Conservation (phyloP, 495 filamentous ascomycete species). For the Cenococcum geophilum region DNA sequence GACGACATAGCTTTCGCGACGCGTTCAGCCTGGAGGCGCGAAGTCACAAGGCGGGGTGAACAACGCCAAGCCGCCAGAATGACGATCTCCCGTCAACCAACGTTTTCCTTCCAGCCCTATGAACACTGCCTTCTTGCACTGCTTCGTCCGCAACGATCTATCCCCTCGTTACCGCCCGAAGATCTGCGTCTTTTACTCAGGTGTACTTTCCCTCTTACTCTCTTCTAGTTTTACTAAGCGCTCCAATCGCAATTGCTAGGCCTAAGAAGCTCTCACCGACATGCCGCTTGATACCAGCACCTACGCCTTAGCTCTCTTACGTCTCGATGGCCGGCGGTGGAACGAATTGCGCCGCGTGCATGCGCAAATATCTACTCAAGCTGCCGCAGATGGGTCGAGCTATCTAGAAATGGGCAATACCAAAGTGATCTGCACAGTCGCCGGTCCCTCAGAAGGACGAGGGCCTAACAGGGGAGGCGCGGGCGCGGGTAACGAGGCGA, state of each 20-base stretch:
- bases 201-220: too few species aligned
- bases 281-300: constrained; percentile 92
- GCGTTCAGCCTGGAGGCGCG: neutral
- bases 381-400: constrained; percentile 79
- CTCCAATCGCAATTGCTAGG: neutral
- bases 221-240: too few species aligned
- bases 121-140: neutral
- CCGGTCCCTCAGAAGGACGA: constrained; percentile 68
- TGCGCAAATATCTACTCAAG: constrained; percentile 85
- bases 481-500: constrained; percentile 45
- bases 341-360: constrained; percentile 90
- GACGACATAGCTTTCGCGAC: too few species aligned
- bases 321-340: constrained; percentile 92
- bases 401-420: constrained; percentile 97
- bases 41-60: neutral
- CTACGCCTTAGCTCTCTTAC: constrained; percentile 78
- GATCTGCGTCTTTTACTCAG: too few species aligned
- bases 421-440: constrained; percentile 86
- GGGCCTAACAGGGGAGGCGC: constrained; percentile 41
- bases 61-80: neutral
- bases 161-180: too few species aligned
- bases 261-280: constrained; percentile 22
- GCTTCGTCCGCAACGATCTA: too few species aligned
- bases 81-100: neutral
- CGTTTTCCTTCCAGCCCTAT: neutral